These are phyloP conservation scores for Oryza meyeriana DNA, from an alignment of 176 grass and related monocot genomes.

Conservation along the genomic window DNA sequence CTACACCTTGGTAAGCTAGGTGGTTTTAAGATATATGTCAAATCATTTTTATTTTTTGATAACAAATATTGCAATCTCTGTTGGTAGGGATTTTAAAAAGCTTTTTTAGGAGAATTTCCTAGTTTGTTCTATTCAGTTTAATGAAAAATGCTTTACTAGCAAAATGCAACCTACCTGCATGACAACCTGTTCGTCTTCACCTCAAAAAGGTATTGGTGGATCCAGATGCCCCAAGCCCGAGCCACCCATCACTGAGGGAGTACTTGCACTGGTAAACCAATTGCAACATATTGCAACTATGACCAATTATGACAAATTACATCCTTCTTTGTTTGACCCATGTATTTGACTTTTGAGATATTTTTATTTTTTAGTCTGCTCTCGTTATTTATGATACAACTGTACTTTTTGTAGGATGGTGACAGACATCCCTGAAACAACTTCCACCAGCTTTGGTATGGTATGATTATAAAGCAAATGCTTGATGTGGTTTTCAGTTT, in stretches of 20 bases:
- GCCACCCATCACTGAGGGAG: constrained; percentile 69
- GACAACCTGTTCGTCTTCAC: constrained; percentile 14
- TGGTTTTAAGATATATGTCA: not conserved
- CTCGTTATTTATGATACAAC: constrained; percentile 14
- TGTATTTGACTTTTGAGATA: not conserved
- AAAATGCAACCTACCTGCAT: not conserved
- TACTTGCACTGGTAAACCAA: constrained; percentile 82
- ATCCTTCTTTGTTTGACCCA: not conserved
- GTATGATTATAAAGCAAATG: constrained; percentile 5
- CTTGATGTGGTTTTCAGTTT: constrained; percentile 9
- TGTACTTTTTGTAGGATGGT: constrained; percentile 64
- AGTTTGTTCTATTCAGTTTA: not conserved
- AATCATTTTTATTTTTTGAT: not conserved
- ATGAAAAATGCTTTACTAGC: not conserved
- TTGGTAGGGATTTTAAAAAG: not conserved
- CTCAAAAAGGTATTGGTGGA: constrained; percentile 66
- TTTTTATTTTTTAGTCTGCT: constrained; percentile 3
- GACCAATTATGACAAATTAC: not conserved
- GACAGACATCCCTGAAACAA: constrained; percentile 73
- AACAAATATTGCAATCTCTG: not conserved
- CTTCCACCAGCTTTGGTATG: constrained; percentile 60
- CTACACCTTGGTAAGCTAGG: constrained; percentile 71
- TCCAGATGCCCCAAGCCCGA: constrained; percentile 80
- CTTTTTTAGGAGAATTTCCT: not conserved
- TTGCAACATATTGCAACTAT: constrained; percentile 2